phyloP scores from a whole-genome alignment of 2,329 filamentous ascomycete genomes.

The Ophiostoma ulmi region DNA sequence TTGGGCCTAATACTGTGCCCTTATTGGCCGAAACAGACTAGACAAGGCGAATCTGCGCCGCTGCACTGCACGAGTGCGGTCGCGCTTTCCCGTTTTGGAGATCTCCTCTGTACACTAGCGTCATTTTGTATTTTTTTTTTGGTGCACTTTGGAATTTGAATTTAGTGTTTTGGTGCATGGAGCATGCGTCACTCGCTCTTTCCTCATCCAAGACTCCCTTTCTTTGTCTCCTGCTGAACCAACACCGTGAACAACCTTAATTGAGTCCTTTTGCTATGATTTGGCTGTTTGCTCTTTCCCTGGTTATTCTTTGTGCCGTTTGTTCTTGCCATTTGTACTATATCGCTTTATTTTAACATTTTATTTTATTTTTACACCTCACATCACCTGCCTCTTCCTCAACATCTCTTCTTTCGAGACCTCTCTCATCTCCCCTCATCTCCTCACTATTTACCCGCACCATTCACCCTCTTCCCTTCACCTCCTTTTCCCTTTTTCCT shows the following conservation, averaged over 20 bases:
- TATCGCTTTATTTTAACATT: not conserved
- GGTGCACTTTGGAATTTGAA: not conserved
- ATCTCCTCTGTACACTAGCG: constrained; percentile 9
- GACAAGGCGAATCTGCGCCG: not conserved
- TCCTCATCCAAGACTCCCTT: constrained; percentile 3
- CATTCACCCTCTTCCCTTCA: not conserved
- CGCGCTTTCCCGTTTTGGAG: constrained; percentile 9
- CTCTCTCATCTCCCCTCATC: not conserved
- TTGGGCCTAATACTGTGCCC: not conserved
- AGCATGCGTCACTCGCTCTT: constrained; percentile 7
- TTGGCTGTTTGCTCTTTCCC: not conserved
- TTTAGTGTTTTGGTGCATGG: not conserved
- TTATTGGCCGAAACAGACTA: not conserved
- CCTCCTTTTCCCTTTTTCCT: not conserved
- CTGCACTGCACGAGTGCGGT: not conserved
- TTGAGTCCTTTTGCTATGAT: not conserved
- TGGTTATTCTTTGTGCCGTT: not conserved
- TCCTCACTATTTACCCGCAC: not conserved
- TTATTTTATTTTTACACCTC: not conserved
- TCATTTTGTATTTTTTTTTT: not conserved
- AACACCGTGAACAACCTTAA: not conserved
- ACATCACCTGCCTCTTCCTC: not conserved
- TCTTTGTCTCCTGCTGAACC: constrained; percentile 1
- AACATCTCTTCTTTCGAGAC: not conserved
- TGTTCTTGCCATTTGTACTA: not conserved